Percentiles rank a stretch among this genome's conserved stretches.
phyloP scores from a whole-genome alignment of 768 basidiomycete genomes.

The Calocybe gangraenosa region DNA sequence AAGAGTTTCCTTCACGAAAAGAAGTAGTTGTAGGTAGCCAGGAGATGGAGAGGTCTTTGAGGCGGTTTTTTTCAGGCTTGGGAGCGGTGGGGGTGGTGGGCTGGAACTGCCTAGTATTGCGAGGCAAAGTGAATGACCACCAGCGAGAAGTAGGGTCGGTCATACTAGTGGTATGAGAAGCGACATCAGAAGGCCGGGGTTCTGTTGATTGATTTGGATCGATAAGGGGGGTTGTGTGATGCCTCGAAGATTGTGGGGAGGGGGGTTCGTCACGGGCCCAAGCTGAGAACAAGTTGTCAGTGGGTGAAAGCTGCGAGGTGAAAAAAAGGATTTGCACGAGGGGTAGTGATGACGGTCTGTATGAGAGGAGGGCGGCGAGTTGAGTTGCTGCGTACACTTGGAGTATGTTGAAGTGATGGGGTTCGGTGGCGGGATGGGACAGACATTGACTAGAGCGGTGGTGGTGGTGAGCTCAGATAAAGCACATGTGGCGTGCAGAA shows the following conservation, averaged over 20 bases:
- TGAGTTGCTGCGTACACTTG: slow-evolving; percentile 26
- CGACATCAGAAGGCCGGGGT: slow-evolving; percentile 46
- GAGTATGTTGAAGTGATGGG: slow-evolving; percentile 27
- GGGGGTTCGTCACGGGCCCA: slow-evolving; percentile 86
- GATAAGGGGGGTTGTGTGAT: slow-evolving; percentile 27
- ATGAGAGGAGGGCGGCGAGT: slow-evolving; percentile 37
- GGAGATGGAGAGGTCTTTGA: slow-evolving; percentile 44
- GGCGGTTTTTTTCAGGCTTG: slow-evolving; percentile 30
- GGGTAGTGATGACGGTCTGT: slow-evolving; percentile 58
- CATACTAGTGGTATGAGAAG: slow-evolving; percentile 47
- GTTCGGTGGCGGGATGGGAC: slow-evolving; percentile 28
- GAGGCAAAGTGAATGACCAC: slow-evolving; percentile 71
- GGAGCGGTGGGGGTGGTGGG: slow-evolving; percentile 15
- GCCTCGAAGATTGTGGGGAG: slow-evolving; percentile 44
- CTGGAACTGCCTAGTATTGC: slow-evolving; percentile 28
- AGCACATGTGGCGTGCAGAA: not conserved
- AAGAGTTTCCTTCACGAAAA: slow-evolving; percentile 30
- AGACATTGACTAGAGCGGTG: slow-evolving; percentile 21
- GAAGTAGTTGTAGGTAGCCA: slow-evolving; percentile 48
- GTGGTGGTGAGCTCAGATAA: not conserved
- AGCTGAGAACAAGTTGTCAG: slow-evolving; percentile 36
- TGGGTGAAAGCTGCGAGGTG: slow-evolving; percentile 3
- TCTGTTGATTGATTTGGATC: slow-evolving; percentile 29
- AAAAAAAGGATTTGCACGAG: slow-evolving; percentile 46
- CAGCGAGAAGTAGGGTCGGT: slow-evolving; percentile 51